A percentile compares a stretch with the other conserved stretches of the same genome.
Conservation (phyloP, 306 rosid genomes). For the Macrotyloma uniflorum region DNA sequence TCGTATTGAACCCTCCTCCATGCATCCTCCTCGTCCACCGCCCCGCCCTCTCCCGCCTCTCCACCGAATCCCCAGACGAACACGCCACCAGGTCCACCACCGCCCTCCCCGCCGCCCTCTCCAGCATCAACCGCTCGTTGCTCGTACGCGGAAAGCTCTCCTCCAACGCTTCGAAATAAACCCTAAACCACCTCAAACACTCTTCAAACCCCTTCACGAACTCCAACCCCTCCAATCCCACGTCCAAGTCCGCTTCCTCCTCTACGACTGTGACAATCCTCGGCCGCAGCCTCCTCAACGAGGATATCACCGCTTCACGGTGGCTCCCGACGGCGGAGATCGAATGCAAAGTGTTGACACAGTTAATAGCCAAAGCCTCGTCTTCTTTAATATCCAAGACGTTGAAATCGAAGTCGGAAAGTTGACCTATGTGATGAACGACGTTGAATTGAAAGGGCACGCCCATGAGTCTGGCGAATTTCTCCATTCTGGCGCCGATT, state of each 20-base stretch:
- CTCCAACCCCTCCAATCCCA: constrained; percentile 72
- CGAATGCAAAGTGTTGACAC: constrained; percentile 68
- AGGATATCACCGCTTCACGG: constrained; percentile 56
- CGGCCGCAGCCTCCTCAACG: constrained; percentile 62
- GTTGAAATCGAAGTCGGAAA: constrained; percentile 58
- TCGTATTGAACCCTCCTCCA: constrained; percentile 62
- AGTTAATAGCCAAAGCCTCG: constrained; percentile 83
- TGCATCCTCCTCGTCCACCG: constrained; percentile 78
- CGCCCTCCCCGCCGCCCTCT: constrained; percentile 80
- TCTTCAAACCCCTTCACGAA: constrained; percentile 80
- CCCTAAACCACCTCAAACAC: constrained; percentile 94
- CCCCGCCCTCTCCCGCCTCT: constrained; percentile 72
- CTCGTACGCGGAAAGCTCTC: constrained; percentile 77
- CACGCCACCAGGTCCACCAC: constrained; percentile 82
- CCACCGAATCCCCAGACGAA: constrained; percentile 55
- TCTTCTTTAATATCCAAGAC: constrained; percentile 62
- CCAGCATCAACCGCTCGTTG: constrained; percentile 76
- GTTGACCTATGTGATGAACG: constrained; percentile 70
- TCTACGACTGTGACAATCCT: constrained; percentile 79
- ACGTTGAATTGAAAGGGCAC: constrained; percentile 87
- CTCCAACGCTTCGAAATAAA: constrained; percentile 84
- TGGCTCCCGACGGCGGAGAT: constrained; percentile 49
- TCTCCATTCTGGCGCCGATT: constrained; percentile 82
- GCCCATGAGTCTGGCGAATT: constrained; percentile 90
- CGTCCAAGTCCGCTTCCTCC: constrained; percentile 85